A percentile compares a stretch with the other conserved stretches of the same genome.
Evolutionary conservation across 805 yeast species (phyloP).

Genomic region (Ogataea zsoltii): DNA sequence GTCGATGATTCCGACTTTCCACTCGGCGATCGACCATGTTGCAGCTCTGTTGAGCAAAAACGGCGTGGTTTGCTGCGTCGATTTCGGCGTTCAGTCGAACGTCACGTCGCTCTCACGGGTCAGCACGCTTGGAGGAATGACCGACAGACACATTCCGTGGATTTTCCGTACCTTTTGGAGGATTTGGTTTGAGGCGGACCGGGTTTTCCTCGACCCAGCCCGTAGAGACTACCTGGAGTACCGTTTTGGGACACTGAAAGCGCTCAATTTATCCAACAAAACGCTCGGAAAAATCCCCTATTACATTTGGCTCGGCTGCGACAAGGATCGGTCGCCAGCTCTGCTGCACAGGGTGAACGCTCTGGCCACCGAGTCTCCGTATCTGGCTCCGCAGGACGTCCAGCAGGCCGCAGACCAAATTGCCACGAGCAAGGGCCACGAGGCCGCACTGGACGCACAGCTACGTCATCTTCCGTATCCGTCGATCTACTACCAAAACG

Average conservation of each 20-base stretch:
- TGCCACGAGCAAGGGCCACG: slow-evolving; percentile 68
- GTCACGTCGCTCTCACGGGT: slow-evolving; percentile 67
- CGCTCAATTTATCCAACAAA: slow-evolving; percentile 65
- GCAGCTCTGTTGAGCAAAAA: slow-evolving; percentile 49
- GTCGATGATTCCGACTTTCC: slow-evolving; percentile 83
- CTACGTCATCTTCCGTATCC: slow-evolving; percentile 74
- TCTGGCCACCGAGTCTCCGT: slow-evolving; percentile 80
- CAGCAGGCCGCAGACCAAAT: slow-evolving; percentile 22
- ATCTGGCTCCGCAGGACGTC: slow-evolving; percentile 60
- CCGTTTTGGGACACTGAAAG: slow-evolving; percentile 77
- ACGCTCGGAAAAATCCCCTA: slow-evolving; percentile 75
- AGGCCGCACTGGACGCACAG: slow-evolving; percentile 66
- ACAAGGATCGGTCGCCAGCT: slow-evolving; percentile 54
- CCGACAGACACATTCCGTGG: slow-evolving; percentile 76
- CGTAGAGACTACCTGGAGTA: slow-evolving; percentile 84
- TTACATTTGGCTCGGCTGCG: slow-evolving; percentile 81
- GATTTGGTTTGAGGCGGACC: slow-evolving; percentile 83
- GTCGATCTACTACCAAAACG: slow-evolving; percentile 74
- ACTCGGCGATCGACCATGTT: slow-evolving; percentile 75
- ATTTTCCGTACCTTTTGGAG: slow-evolving; percentile 79
- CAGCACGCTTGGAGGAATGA: slow-evolving; percentile 73
- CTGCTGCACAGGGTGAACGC: slow-evolving; percentile 59
- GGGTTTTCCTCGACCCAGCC: slow-evolving; percentile 74
- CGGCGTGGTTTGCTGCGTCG: slow-evolving; percentile 72
- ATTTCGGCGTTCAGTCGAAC: slow-evolving; percentile 74